Percentiles rank a stretch among this genome's conserved stretches.
phyloP scores from a whole-genome alignment of 1,284 basidiomycete species.

The Ceraceosorus guamensis region DNA sequence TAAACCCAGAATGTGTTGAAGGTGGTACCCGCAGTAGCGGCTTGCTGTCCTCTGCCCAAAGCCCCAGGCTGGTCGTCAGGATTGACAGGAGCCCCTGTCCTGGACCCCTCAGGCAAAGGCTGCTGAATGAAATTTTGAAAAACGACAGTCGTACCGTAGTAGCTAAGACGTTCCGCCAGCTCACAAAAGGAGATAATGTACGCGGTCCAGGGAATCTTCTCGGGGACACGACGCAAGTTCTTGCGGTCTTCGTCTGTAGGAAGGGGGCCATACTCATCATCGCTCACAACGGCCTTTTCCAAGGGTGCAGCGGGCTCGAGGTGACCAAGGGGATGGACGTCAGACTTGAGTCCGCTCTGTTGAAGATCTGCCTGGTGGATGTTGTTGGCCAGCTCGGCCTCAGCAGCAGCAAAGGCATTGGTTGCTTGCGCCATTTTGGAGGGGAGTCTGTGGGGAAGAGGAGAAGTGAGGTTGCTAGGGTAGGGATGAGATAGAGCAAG shows the following conservation, averaged over 20 bases:
- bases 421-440: background rate
- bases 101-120: slow-evolving; percentile 25
- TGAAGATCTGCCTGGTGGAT: slow-evolving; percentile 19
- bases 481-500: no score
- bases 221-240: slow-evolving; percentile 40
- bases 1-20: slow-evolving; percentile 47
- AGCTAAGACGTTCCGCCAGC: slow-evolving; percentile 47
- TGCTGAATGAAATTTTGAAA: slow-evolving; percentile 45
- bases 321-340: slow-evolving; percentile 22
- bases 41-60: slow-evolving; percentile 38
- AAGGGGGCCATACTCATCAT: slow-evolving; percentile 21
- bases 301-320: slow-evolving; percentile 10
- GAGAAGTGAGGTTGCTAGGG: no score
- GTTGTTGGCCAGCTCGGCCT: background rate
- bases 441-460: no score
- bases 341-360: slow-evolving; percentile 15
- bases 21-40: slow-evolving; percentile 43
- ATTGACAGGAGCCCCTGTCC: slow-evolving; percentile 22
- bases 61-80: slow-evolving; percentile 28
- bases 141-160: slow-evolving; percentile 33
- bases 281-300: slow-evolving; percentile 12
- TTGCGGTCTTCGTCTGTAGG: slow-evolving; percentile 38
- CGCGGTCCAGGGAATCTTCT: slow-evolving; percentile 31
- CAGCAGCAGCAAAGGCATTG: background rate
- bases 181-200: slow-evolving; percentile 45